Conservation (phyloP, 495 filamentous ascomycete genomes). For the Penicillium riverlandense region DNA sequence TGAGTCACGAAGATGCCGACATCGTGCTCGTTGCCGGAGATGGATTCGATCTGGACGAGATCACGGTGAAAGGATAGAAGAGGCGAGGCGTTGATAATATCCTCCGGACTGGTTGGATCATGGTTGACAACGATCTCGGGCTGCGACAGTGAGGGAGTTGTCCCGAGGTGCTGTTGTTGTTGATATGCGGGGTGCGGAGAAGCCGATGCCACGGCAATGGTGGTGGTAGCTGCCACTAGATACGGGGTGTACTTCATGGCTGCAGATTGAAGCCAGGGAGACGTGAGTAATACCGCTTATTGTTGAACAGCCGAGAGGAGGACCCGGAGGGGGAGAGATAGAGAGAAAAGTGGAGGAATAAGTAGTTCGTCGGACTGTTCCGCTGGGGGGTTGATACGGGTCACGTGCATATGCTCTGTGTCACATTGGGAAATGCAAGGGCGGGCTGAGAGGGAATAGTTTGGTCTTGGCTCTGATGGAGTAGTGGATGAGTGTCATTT, state of each 20-base stretch:
- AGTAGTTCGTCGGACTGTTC: no score
- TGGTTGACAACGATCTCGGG: neutral
- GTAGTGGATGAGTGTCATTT: no score
- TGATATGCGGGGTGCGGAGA: conserved; percentile 28
- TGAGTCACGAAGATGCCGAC: conserved; percentile 61
- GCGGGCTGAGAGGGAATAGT: no score
- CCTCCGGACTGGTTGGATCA: conserved; percentile 4
- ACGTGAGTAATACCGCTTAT: neutral
- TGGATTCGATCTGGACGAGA: conserved; percentile 68
- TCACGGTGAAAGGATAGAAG: conserved; percentile 73
- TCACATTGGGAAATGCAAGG: no score
- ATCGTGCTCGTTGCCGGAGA: conserved; percentile 64
- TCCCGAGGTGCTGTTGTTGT: conserved; percentile 12
- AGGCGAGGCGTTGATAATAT: conserved; percentile 29
- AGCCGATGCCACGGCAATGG: conserved; percentile 13
- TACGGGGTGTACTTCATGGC: conserved; percentile 17
- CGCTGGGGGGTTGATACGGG: no score
- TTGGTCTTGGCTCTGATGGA: no score
- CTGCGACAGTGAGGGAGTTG: neutral
- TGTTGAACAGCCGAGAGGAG: neutral
- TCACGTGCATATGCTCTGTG: no score
- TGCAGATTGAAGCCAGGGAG: neutral
- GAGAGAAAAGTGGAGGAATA: no score
- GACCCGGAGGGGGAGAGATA: no score
- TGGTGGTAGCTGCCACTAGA: conserved; percentile 15